These are phyloP conservation scores for Phytophthora megakarya DNA, from an alignment of 352 stramenopile species.

Conservation along the genomic window DNA sequence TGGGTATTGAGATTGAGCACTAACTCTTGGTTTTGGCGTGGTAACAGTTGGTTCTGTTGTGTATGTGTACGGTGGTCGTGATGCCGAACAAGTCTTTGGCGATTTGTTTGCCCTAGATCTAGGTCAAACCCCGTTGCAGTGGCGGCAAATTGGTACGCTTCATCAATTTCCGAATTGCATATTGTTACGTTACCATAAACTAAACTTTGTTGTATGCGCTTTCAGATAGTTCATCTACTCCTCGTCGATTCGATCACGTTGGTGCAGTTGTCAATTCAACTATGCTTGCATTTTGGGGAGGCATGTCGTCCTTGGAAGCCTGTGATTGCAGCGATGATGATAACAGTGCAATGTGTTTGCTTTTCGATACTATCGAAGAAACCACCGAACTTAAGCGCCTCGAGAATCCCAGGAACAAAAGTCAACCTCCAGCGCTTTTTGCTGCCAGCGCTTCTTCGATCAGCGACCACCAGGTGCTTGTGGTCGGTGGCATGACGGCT, in stretches of 20 bases:
- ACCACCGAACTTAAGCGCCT: slow-evolving; percentile 50
- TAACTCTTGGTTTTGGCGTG: slow-evolving; percentile 6
- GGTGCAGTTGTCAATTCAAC: slow-evolving; percentile 50
- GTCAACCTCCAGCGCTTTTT: slow-evolving; percentile 44
- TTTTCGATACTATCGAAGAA: slow-evolving; percentile 61
- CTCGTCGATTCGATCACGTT: slow-evolving; percentile 66
- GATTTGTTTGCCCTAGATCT: slow-evolving; percentile 79
- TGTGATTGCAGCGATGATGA: slow-evolving; percentile 30
- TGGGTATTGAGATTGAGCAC: not conserved
- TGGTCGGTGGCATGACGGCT: slow-evolving; percentile 64
- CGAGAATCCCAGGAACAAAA: slow-evolving; percentile 38
- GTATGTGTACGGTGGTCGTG: slow-evolving; percentile 74
- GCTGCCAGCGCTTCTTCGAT: slow-evolving; percentile 52
- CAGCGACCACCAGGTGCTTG: slow-evolving; percentile 56
- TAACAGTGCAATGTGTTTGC: slow-evolving; percentile 29
- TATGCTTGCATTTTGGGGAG: slow-evolving; percentile 66
- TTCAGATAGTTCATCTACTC: slow-evolving; percentile 20
- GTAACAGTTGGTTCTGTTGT: slow-evolving; percentile 64
- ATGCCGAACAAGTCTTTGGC: slow-evolving; percentile 66
- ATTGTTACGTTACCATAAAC: not conserved
- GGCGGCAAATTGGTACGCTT: slow-evolving; percentile 57
- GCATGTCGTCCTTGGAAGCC: slow-evolving; percentile 50
- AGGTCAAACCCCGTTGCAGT: slow-evolving; percentile 33
- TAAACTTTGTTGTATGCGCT: not conserved
- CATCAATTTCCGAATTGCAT: not conserved